These are phyloP conservation scores for Xerocomus brunneocitrinus DNA, from an alignment of 768 basidiomycete genomes.

Conservation along the genomic window DNA sequence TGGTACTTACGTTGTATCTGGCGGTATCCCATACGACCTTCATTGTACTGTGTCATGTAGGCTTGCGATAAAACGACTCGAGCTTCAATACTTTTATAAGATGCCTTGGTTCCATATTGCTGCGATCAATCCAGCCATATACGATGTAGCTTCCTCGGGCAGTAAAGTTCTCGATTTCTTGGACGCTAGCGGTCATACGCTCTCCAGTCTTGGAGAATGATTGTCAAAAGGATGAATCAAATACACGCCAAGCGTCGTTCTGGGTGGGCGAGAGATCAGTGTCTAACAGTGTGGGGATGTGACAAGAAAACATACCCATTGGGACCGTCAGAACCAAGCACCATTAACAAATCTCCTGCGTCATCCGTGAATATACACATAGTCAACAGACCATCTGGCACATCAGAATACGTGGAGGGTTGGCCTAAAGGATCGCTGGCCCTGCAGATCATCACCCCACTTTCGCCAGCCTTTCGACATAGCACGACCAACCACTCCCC, in stretches of 20 bases:
- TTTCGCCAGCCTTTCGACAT: background rate
- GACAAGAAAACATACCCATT: background rate
- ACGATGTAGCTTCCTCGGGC: conserved; percentile 4
- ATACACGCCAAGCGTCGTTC: conserved; percentile 3
- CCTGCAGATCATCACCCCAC: conserved; percentile 7
- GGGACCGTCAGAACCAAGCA: conserved; percentile 2
- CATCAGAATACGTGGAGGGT: background rate
- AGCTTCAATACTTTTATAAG: conserved; percentile 1
- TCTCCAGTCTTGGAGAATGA: background rate
- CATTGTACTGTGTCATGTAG: background rate
- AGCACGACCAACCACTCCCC: conserved; percentile 10
- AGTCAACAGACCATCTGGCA: background rate
- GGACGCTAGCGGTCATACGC: background rate
- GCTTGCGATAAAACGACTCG: background rate
- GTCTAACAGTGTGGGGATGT: background rate
- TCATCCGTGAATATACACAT: conserved; percentile 4
- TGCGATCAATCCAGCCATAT: conserved; percentile 9
- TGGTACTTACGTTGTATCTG: background rate
- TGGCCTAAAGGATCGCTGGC: background rate
- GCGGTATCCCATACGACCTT: background rate
- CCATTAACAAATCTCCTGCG: background rate
- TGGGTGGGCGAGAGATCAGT: background rate
- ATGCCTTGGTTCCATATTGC: background rate
- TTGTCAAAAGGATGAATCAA: background rate
- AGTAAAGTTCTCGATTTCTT: background rate